A percentile compares a stretch with the other conserved stretches of the same genome.
Conservation (phyloP, 1,284 basidiomycete species). For the Pyrrhoderma noxium region DNA sequence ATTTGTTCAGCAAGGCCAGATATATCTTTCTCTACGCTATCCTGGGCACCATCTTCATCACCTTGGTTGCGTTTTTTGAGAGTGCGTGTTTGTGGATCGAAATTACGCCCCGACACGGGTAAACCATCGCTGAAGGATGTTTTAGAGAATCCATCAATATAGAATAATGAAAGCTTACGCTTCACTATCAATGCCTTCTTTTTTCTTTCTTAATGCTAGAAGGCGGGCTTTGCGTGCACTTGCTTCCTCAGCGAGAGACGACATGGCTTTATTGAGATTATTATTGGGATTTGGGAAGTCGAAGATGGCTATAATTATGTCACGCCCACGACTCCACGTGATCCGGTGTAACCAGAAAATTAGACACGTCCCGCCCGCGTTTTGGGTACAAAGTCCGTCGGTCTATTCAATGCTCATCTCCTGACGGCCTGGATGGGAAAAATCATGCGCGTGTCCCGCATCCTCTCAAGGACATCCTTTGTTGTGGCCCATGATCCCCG, state of each 20-base stretch:
- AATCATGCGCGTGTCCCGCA: neutral
- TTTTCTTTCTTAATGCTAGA: conserved; percentile 66
- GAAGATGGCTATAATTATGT: neutral
- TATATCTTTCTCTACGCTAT: conserved; percentile 85
- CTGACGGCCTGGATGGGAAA: neutral
- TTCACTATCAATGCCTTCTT: conserved; percentile 44
- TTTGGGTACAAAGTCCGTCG: too few species aligned
- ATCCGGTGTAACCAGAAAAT: neutral
- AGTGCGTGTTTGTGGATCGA: conserved; percentile 78
- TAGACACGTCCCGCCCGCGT: neutral
- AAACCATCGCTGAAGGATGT: conserved; percentile 32
- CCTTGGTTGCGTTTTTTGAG: conserved; percentile 53
- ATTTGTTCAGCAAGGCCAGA: conserved; percentile 80
- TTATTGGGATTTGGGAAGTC: conserved; percentile 1
- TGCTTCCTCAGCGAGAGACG: conserved; percentile 77
- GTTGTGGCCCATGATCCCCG: neutral
- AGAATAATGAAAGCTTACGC: conserved; percentile 24
- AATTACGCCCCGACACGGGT: conserved; percentile 74
- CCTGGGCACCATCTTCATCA: conserved; percentile 55
- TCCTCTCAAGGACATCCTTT: neutral
- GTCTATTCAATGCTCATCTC: too few species aligned
- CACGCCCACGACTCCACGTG: neutral
- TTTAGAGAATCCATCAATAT: neutral
- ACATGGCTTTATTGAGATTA: conserved; percentile 35
- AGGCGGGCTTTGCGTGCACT: conserved; percentile 85